Evolutionary conservation across 2,329 filamentous ascomycete genomes (phyloP).

Genomic region (Cadophora luteo-olivacea): DNA sequence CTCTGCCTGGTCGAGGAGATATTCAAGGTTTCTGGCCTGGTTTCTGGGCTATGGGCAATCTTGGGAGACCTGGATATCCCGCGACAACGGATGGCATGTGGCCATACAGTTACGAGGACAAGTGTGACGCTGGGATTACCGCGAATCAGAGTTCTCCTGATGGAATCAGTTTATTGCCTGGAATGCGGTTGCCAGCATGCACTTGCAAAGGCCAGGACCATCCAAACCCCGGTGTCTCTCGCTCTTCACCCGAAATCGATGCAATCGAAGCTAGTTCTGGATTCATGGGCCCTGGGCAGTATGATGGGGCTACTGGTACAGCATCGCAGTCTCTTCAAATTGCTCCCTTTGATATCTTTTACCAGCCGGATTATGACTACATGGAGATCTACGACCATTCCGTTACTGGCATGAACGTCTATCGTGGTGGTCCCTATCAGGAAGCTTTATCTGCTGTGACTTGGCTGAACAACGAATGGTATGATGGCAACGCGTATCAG

Average conservation of each 20-base stretch:
- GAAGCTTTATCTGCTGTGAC: constrained; percentile 67
- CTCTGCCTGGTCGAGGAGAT: constrained; percentile 70
- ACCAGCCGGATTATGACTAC: constrained; percentile 69
- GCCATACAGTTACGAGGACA: constrained; percentile 75
- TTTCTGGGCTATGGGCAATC: constrained; percentile 78
- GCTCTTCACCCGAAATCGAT: constrained; percentile 75
- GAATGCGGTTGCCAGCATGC: constrained; percentile 73
- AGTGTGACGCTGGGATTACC: constrained; percentile 74
- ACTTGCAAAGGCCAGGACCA: constrained; percentile 70
- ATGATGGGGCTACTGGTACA: constrained; percentile 59
- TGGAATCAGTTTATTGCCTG: constrained; percentile 70
- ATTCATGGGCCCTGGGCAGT: constrained; percentile 48
- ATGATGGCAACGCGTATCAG: constrained; percentile 68
- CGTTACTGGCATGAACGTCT: constrained; percentile 63
- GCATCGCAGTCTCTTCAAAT: constrained; percentile 72
- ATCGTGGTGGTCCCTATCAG: constrained; percentile 67
- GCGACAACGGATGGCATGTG: constrained; percentile 75
- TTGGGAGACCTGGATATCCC: constrained; percentile 72
- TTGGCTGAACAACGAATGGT: constrained; percentile 70
- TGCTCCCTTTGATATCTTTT: constrained; percentile 75
- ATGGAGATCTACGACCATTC: constrained; percentile 67
- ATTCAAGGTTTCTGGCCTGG: constrained; percentile 76
- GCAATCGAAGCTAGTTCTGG: constrained; percentile 69
- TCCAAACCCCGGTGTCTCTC: constrained; percentile 67
- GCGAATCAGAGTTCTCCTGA: constrained; percentile 73